These are phyloP conservation scores for Retiboletus fuscus DNA, from an alignment of 1,284 basidiomycete species.

Conservation along the genomic window DNA sequence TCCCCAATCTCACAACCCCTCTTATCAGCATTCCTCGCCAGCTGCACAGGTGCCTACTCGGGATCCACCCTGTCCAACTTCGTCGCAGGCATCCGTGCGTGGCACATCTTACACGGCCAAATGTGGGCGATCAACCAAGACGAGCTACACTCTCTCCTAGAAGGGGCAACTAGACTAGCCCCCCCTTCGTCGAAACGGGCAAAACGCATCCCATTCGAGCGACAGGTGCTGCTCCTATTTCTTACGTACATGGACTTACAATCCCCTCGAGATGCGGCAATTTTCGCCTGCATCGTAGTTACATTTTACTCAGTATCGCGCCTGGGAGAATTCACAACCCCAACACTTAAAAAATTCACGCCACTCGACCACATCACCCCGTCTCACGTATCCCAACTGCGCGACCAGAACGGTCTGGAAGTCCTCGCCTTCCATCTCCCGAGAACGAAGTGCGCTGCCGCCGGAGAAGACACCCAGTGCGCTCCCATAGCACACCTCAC, in stretches of 20 bases:
- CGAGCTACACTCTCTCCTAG: background rate
- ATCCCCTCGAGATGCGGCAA: slow-evolving; percentile 46
- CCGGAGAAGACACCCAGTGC: background rate
- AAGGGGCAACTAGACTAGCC: background rate
- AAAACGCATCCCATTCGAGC: background rate
- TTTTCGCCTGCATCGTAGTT: slow-evolving; percentile 49
- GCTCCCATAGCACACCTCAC: background rate
- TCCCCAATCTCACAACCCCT: no score
- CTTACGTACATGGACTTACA: slow-evolving; percentile 33
- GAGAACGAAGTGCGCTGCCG: background rate
- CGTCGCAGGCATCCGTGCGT: slow-evolving; percentile 45
- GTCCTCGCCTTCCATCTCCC: background rate
- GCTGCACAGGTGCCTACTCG: slow-evolving; percentile 40
- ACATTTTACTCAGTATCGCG: slow-evolving; percentile 49
- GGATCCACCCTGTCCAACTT: slow-evolving; percentile 46
- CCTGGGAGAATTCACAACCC: slow-evolving; percentile 30
- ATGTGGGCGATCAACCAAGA: slow-evolving; percentile 40
- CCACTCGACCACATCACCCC: background rate
- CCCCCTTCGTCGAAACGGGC: background rate
- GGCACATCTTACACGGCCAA: slow-evolving; percentile 52
- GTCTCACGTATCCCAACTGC: background rate
- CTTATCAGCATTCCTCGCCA: slow-evolving; percentile 34
- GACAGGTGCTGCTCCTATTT: background rate
- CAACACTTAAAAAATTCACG: background rate
- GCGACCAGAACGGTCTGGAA: background rate